Base-by-base conservation (phyloP, 208 protist genomes). In the Crithidia bombi region DNA sequence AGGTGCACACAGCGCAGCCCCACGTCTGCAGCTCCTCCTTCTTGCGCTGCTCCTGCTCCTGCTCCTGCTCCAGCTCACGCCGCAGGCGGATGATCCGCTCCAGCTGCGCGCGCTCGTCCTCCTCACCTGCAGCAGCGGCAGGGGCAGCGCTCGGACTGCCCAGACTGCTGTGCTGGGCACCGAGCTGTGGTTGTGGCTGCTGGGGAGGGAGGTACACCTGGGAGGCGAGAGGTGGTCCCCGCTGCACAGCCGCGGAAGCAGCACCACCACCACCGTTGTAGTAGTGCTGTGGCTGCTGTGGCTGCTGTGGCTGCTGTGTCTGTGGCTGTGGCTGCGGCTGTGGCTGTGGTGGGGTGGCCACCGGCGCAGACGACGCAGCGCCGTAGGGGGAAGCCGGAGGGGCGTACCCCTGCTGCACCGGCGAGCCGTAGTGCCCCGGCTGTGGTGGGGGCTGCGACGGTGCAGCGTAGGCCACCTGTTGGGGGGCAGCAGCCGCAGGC, bases 31-130 rank as follows among this genome's bases (percentile, higher is more conserved):
- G 50, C 64, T 83, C 86, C 30, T 84, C 73, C 46, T 74, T 67
- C 66, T 90, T 91, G 51, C 85, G 72, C 65, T 78, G 79, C 81
- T 95, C 86, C 12, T 81, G 69, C 67, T 91, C 77, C 58, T 90
- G 81, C 74, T 94, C 89, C 56, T 58, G 68, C 76, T 94, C 86
- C 30, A 95, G 73, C 71, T 95, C 85, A 44, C 81, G 79, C 46
- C 90, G 86, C 65, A 95, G 79, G 15, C 87, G 84, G 65, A 91
- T 87, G 54, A 95, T 95, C 50, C 90, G 88, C 65, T 92, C 90
- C 57, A 95, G 66, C 65, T 95, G 90, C 55, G 65, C 78, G 12
- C 70, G 52, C 70, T 95, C 90, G 38, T 92, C 86, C 49, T 94
- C 86, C 57, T 94, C 89, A 32, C 56, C 32, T 7, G 61, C 74